Evolutionary conservation across 805 yeast species (phyloP), one percentile per base, ranked within the genome.

Genomic region (Vanderwaltozyma yarrowii): DNA sequence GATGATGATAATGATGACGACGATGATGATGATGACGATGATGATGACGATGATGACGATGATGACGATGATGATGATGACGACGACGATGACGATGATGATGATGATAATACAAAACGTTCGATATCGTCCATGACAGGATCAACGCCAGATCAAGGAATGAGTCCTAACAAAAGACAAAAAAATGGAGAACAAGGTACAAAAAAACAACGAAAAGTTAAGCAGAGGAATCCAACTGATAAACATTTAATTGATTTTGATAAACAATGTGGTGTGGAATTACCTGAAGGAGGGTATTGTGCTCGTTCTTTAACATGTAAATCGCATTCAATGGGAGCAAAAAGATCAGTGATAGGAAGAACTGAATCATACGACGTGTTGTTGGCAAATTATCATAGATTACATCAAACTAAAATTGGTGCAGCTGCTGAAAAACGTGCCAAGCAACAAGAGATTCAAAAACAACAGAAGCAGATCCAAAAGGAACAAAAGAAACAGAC

Each of bases 321-420:
- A 57, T 87, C 96, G 0, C 98, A 92, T 61, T 85, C 97, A 1
- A 88, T 92, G 96, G 96, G 96, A 25, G 95, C 96, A 20, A 92
- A 92, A 53, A 74, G 98, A 50, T 88, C 95, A 1, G 98, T 92
- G 16, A 78, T 76, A 14, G 98, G 98, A 10, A 72, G 98, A 50
- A 78, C 94, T 26, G 88, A 92, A 7, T 87, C 96, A 0, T 92
- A 87, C 62, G 98, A 92, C 58, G 78, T 76, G 21, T 66, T 92
- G 37, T 66, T 92, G 39, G 86, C 88, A 16, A 88, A 86, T 14
- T 88, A 89, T 55, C 98, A 92, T 64, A 78, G 87, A 50, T 76
- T 85, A 50, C 89, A 89, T 56, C 96, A 92, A 60, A 89, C 94
- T 27, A 87, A 85, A 56, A 68, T 82, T 42, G 94, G 86, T 2